phyloP scores from a whole-genome alignment of 306 rosid genomes.

The Abrus precatorius region DNA sequence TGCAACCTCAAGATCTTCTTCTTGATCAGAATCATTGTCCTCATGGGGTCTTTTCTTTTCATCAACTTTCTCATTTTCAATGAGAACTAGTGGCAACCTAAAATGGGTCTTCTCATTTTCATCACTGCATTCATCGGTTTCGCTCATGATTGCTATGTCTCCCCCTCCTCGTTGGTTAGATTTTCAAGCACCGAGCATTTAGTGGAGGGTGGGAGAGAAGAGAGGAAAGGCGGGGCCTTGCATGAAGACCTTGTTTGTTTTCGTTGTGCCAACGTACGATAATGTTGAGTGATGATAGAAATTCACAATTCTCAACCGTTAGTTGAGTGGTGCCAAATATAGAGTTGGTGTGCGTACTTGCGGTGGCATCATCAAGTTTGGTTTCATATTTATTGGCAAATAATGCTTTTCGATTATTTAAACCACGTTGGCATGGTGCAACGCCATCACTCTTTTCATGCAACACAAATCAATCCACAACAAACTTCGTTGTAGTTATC shows the following conservation, averaged over 20 bases:
- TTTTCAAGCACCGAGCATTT: conserved; percentile 43
- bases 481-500: background rate
- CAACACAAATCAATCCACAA: background rate
- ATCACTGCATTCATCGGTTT: conserved; percentile 24
- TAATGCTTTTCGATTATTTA: background rate
- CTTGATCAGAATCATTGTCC: conserved; percentile 43
- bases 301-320: conserved; percentile 49
- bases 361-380: background rate
- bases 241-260: conserved; percentile 7
- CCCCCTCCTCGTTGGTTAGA: conserved; percentile 33
- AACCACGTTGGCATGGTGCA: conserved; percentile 2
- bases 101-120: conserved; percentile 40
- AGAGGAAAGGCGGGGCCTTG: background rate
- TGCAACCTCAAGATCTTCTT: conserved; percentile 32
- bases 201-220: conserved; percentile 34
- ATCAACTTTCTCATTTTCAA: conserved; percentile 5
- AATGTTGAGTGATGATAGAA: conserved; percentile 41
- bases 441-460: background rate
- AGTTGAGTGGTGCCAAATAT: conserved; percentile 56
- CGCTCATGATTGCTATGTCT: conserved; percentile 36
- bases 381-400: background rate
- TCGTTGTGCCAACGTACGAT: conserved; percentile 14
- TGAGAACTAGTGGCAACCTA: conserved; percentile 17
- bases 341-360: conserved; percentile 9
- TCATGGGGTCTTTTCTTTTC: background rate